phyloP scores from a whole-genome alignment of 225 moss, liverwort and hornwort genomes.

The Neckera pumila region DNA sequence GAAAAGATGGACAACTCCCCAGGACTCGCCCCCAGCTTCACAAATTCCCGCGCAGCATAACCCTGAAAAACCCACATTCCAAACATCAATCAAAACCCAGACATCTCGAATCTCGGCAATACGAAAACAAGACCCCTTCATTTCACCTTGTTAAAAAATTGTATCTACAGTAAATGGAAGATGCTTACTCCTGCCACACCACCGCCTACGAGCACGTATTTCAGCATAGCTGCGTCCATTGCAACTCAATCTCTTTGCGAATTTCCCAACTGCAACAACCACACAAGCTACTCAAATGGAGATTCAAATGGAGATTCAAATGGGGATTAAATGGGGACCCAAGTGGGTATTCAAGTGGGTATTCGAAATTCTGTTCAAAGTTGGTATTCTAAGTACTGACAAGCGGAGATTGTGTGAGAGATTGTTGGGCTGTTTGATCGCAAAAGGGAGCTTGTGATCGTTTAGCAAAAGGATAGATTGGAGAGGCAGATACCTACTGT shows the following conservation, averaged over 20 bases:
- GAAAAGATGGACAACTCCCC: constrained; percentile 44
- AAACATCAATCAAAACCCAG: background rate
- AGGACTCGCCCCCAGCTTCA: constrained; percentile 33
- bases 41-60: constrained; percentile 48
- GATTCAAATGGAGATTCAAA: background rate
- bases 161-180: background rate
- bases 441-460: background rate
- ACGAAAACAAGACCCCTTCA: background rate
- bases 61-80: constrained; percentile 12
- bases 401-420: background rate
- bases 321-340: background rate
- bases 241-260: background rate
- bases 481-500: background rate
- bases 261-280: background rate
- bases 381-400: background rate
- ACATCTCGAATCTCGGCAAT: background rate
- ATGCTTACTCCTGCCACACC: constrained; percentile 43
- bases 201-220: constrained; percentile 42
- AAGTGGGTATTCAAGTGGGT: background rate
- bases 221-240: constrained; percentile 22
- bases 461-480: background rate
- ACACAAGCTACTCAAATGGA: background rate
- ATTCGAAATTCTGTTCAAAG: background rate
- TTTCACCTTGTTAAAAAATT: background rate
- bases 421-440: background rate